Conservation (phyloP, 2,329 filamentous ascomycete species). For the Fusarium nurragi region DNA sequence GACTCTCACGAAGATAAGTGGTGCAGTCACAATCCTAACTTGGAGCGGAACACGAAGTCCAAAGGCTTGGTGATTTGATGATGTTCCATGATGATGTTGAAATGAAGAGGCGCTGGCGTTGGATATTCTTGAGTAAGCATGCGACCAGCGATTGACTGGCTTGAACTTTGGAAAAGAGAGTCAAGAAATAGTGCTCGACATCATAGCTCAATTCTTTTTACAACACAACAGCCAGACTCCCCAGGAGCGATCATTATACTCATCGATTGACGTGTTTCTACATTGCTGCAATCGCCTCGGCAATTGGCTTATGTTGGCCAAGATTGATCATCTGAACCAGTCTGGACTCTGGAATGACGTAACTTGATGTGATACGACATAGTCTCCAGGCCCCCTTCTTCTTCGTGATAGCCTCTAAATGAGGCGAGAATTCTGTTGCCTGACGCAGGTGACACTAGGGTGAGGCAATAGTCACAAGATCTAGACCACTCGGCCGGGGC, state of each 20-base stretch:
- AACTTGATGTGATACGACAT: neutral
- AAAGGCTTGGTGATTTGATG: neutral
- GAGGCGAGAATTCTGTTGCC: neutral
- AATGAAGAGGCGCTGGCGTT: neutral
- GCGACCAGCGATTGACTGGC: neutral
- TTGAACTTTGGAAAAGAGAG: neutral
- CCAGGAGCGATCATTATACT: neutral
- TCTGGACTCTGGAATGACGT: neutral
- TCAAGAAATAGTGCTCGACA: neutral
- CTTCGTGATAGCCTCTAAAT: neutral
- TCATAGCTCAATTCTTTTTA: neutral
- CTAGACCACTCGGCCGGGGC: neutral
- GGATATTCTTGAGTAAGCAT: neutral
- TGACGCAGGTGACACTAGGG: conserved; percentile 1
- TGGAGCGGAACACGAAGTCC: neutral
- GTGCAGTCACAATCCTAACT: conserved; percentile 32
- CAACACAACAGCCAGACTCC: neutral
- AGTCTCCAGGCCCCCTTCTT: neutral
- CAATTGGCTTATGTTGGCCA: neutral
- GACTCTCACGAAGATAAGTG: conserved; percentile 42
- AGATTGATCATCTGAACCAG: too few relatives aligned
- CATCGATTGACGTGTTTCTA: neutral
- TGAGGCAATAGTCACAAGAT: neutral
- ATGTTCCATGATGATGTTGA: neutral
- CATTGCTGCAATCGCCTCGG: neutral